Evolutionary conservation across 2,329 filamentous ascomycete genomes (phyloP).

Genomic region (Alternaria angustiovoidea): DNA sequence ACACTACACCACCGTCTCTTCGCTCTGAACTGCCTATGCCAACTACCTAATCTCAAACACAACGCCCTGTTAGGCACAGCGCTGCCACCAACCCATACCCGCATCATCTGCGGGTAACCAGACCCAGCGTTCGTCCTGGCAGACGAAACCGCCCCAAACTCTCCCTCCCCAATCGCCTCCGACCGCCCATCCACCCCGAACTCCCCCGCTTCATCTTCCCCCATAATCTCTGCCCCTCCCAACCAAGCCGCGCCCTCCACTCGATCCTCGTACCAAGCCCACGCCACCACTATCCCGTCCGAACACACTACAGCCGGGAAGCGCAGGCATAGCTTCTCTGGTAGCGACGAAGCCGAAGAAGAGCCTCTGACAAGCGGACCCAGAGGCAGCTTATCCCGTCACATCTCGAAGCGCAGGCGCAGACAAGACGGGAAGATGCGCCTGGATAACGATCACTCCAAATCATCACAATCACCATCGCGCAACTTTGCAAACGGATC

Average conservation of each 20-base stretch:
- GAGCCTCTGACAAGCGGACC: constrained; percentile 22
- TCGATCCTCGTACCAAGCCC: constrained; percentile 23
- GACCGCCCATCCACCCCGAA: constrained; percentile 66
- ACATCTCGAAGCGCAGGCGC: constrained; percentile 55
- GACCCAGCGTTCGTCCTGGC: constrained; percentile 70
- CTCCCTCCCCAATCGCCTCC: constrained; percentile 69
- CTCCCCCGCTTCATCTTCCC: constrained; percentile 21
- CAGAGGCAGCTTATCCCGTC: constrained; percentile 46
- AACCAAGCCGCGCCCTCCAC: constrained; percentile 29
- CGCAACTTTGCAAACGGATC: constrained; percentile 51
- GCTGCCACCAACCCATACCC: constrained; percentile 34
- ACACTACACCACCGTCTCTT: neutral
- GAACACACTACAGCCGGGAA: constrained; percentile 32
- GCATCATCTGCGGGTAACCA: constrained; percentile 45
- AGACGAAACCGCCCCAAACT: constrained; percentile 68
- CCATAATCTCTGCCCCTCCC: constrained; percentile 18
- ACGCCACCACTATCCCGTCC: constrained; percentile 23
- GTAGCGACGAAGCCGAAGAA: constrained; percentile 34
- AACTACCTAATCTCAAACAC: constrained; percentile 14
- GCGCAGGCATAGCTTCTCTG: constrained; percentile 46
- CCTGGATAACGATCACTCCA: constrained; percentile 54
- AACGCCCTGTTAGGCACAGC: constrained; percentile 28
- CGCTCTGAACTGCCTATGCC: constrained; percentile 2
- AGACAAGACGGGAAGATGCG: constrained; percentile 53
- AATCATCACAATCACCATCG: constrained; percentile 48